Evolutionary conservation across 225 moss, liverwort and hornwort species (phyloP), one percentile per base, ranked within the genome.

Genomic region (Neckera pumila): DNA sequence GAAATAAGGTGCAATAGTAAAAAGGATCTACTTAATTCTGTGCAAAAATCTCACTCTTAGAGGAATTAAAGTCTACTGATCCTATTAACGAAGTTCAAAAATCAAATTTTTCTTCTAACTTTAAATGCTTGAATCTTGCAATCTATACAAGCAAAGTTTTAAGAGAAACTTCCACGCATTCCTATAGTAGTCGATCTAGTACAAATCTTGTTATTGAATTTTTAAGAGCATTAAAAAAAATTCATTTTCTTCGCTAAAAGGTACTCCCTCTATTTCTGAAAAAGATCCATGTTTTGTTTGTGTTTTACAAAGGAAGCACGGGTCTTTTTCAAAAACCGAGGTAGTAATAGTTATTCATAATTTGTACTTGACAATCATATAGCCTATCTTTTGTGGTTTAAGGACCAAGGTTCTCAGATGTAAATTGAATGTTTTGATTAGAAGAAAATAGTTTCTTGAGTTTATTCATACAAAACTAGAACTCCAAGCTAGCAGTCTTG

Each of bases 151-250:
- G n/a, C n/a, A 9, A 25, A 26, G 42, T 40, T 70, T 26, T 0
- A 0, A 70, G 45, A 26, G 23, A 25, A 25, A 4, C 0, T 4
- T 42, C 4, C 12, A 40, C 1, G 4, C 5, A 9, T 40, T 14
- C 14, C 14, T 14, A 26, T 4, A 3, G 5, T 23, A 70, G 8
- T n/a, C n/a, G n/a, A n/a, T 40, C 8, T 14, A 25, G 14, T 26
- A 25, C 14, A 8, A 70, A 4, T 7, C 7, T 4, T 22, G n/a
- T 38, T 3, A 23, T 23, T 25, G 14, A 40, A 40, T 40, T 25
- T 40, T 70, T 40, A 8, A 70, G 7, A 45, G 45, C 45, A n/a
- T n/a, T n/a, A n/a, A n/a, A n/a, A n/a, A n/a, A n/a, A n/a, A n/a
- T n/a, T n/a, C n/a, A n/a, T n/a, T n/a, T n/a, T n/a, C n/a, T n/a